Conservation (phyloP, 1,284 basidiomycete genomes). For the Ganoderma multipileum region DNA sequence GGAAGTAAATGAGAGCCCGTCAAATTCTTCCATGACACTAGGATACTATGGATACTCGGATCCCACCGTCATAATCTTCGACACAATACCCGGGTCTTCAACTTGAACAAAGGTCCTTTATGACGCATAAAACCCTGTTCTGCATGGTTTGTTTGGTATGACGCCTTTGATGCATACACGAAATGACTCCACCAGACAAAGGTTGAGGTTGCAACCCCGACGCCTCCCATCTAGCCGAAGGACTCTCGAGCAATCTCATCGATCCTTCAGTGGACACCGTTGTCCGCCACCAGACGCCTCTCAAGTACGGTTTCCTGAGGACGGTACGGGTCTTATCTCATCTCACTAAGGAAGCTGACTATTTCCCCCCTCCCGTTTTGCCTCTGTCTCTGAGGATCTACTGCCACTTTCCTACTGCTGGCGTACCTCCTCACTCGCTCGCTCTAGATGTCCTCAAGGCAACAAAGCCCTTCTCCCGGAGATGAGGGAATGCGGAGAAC, state of each 20-base stretch:
- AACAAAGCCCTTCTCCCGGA: background rate
- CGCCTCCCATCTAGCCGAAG: background rate
- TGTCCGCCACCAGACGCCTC: background rate
- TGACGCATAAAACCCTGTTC: no score
- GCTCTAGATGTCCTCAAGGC: background rate
- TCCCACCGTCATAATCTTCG: no score
- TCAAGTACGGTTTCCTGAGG: background rate
- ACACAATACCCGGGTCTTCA: no score
- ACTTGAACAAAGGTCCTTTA: no score
- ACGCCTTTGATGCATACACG: no score
- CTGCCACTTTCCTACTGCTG: background rate
- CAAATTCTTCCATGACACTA: no score
- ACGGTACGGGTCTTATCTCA: background rate
- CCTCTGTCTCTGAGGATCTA: background rate
- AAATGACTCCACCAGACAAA: background rate
- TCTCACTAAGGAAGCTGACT: background rate
- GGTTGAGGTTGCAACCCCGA: background rate
- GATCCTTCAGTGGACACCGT: background rate
- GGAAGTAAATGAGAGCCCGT: no score
- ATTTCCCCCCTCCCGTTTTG: background rate
- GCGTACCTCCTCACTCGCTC: background rate
- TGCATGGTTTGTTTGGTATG: no score
- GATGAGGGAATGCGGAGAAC: background rate
- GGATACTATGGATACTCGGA: no score
- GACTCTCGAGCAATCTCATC: background rate